Base-by-base conservation (phyloP, 371 early-diverging fungal species). In the Lichtheimia ornata region DNA sequence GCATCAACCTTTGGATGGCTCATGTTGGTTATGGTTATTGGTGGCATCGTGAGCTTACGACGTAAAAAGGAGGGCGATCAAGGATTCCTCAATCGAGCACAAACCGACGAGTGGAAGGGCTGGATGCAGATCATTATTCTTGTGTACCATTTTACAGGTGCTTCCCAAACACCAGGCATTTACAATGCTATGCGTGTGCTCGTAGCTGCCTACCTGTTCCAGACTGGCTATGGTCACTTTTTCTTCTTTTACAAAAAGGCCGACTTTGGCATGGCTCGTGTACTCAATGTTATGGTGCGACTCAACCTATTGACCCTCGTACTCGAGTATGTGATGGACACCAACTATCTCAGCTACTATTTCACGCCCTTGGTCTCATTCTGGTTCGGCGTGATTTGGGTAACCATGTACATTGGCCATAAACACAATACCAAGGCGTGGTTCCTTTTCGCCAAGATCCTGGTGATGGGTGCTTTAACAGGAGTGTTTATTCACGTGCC, bases 101-200 rank as follows among this genome's bases (percentile, higher is more conserved):
- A 90, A 59, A 91, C 91, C 1, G 88, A 91, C 58, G 93, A 93
- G 72, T 93, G 91, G 93, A 91, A 90, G 64, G 93, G 93, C 4
- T 91, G 91, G 91, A 91, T 93, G 91, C 91, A 91, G 74, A 66
- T 91, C 17, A 73, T 85, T 24, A 89, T 93, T 44, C 73, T 93
- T 13, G 70, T 86, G n/a, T 90, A 90, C 67, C 91, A 91, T 69
- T 86, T 86, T 61, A 69, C 79, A 30, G 90, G 88, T 20, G 90
- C 88, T 0, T 89, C 89, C 3, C 70, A 71, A 20, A 76, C 83
- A n/a, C 53, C 85, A 5, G 81, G 78, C 2, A 84, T 91, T 35
- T 91, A 92, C 71, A 88, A 87, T 57, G 78, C 82, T 3, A 84
- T 91, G n/a, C 86, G 91, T 15, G 69, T 86, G 43, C 70, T 91